Base-by-base conservation (phyloP, 306 rosid species). In the Datisca glomerata region DNA sequence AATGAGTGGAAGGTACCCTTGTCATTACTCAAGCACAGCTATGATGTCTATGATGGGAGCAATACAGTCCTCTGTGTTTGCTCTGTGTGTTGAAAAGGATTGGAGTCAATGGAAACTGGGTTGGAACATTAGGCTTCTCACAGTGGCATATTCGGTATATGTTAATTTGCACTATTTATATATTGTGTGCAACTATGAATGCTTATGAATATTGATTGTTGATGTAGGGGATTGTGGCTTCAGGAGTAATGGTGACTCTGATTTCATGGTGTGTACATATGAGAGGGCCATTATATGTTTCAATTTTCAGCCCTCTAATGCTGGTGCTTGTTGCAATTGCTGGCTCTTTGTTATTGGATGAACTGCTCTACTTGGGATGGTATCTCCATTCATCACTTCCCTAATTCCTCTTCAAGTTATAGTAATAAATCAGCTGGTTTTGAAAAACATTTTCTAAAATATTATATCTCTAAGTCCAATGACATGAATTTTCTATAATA, bases 1-100 rank as follows among this genome's bases (percentile, higher is more conserved):
- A 68, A 63, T 78, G 78, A 49, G 63, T 16, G 24, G 37, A 43
- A 45, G 39, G 10, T 78, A 55, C 36, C 81, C 78, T 0, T 54
- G 76, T 48, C 58, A 60, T 24, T 53, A 59, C 39, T 56, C 86
- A 0, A 42, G 49, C 31, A 57, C 74, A 0, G 68, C 71, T 4
- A 55, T 78, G 25, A 64, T 67, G 14, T 41, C 49, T 4, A 3
- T 21, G 18, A 49, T 64, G 63, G 63, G 24, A 35, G 1, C 58
- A 12, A 21, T 63, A 9, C 69, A 63, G 22, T 28, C 58, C 1
- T 35, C 43, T n/a, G 35, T 10, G 5, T 55, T 33, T 22, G 69
- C 63, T 13, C 10, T 63, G 6, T 55, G 52, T 12, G 2, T 18
- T 3, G 63, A 55, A 32, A 63, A 47, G 36, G 43, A 50, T 11